Evolutionary conservation across 2,329 filamentous ascomycete genomes (phyloP), one percentile per base, ranked within the genome.

Genomic region (Drechslerella coelobrocha): DNA sequence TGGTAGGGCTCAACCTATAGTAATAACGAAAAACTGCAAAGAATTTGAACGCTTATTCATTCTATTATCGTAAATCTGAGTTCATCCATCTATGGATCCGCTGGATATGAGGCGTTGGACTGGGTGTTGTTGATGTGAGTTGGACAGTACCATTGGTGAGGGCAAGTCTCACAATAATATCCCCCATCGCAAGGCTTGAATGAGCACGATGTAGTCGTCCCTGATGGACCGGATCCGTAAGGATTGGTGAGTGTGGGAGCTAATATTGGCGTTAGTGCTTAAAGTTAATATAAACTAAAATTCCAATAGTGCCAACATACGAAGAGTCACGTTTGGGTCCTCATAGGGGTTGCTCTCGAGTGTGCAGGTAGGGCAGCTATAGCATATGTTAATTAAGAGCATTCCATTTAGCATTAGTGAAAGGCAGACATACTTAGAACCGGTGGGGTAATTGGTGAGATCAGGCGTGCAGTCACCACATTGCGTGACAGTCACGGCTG

Each of bases 131-230:
- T 26, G 23, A 43, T 53, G 4, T 52, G 43, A 12, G 65, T 69
- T 14, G 65, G 65, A 24, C 65, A 69, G 41, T 69, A 69, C 65
- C 65, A 69, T 29, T 69, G 56, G 24, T 69, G 65, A n/a, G 65
- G 57, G 24, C 65, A 69, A 8, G 57, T 62, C 47, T 62, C 65
- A 29, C 65, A 69, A 27, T 62, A 69, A 27, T 69, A 62, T 29
- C 65, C 65, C 12, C 57, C 57, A 26, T 62, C 52, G 17, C 65
- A 69, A 41, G 65, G 65, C 47, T 62, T 62, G 23, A 61, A 69
- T 6, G 65, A 61, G 43, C 65, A 69, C 19, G 19, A 55, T 5
- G 45, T 69, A 12, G 48, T 61, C 41, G 26, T 57, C 43, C 51
- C 34, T 9, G 47, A n/a, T 31, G 39, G 23, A 6, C 41, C 41